A percentile compares a stretch with the other conserved stretches of the same genome.
These are phyloP conservation scores for Myxozyma sirexii DNA, from an alignment of 805 yeast species.

Conservation along the genomic window DNA sequence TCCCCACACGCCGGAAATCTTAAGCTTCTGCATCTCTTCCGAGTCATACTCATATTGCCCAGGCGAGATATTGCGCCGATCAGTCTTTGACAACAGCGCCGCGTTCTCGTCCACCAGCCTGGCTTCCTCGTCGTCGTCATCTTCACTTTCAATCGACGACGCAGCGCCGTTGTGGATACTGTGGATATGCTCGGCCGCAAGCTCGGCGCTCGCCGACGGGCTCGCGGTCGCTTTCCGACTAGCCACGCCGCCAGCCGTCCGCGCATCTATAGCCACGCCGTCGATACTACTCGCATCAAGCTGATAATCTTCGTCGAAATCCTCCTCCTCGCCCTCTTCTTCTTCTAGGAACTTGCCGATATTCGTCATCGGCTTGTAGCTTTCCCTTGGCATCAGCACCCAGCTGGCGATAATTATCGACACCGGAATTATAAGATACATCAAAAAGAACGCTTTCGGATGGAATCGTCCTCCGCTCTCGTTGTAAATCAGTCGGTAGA, in stretches of 20 bases:
- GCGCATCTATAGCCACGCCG: constrained; percentile 40
- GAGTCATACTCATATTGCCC: constrained; percentile 27
- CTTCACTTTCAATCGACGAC: constrained; percentile 3
- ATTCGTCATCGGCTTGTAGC: constrained; percentile 66
- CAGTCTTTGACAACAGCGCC: constrained; percentile 17
- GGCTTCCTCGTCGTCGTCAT: neutral
- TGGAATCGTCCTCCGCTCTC: constrained; percentile 44
- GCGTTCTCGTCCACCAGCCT: constrained; percentile 12
- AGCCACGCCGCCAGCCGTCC: constrained; percentile 20
- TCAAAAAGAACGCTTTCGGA: constrained; percentile 62
- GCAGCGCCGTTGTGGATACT: constrained; percentile 3
- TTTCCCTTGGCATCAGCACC: constrained; percentile 75
- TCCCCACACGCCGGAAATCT: constrained; percentile 65
- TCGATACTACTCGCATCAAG: constrained; percentile 57
- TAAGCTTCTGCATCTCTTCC: constrained; percentile 35
- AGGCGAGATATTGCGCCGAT: constrained; percentile 16
- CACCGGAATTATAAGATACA: constrained; percentile 72
- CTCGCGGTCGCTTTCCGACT: constrained; percentile 6
- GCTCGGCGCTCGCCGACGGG: neutral
- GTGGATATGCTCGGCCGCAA: constrained; percentile 6
- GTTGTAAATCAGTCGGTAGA: constrained; percentile 69
- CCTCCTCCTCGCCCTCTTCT: constrained; percentile 58
- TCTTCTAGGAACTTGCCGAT: constrained; percentile 67
- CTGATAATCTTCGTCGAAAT: neutral
- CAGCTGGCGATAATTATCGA: constrained; percentile 76